Conservation (phyloP, 306 rosid genomes). For the Lagenaria siceraria region DNA sequence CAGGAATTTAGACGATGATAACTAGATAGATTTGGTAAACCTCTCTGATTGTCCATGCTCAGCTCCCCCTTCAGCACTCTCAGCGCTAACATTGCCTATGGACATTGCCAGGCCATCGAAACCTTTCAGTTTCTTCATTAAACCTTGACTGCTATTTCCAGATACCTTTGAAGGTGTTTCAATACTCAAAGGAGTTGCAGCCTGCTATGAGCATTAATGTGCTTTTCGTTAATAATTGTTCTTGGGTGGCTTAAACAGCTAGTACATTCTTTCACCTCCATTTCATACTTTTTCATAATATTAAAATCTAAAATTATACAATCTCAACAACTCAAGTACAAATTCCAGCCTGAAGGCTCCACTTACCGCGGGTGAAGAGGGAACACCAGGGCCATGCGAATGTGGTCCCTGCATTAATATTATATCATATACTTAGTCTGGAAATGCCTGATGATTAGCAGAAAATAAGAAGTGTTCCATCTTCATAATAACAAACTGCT, state of each 20-base stretch:
- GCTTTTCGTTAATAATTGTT: neutral
- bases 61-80: slow-evolving; percentile 44
- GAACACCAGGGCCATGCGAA: slow-evolving; percentile 57
- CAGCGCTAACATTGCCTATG: slow-evolving; percentile 60
- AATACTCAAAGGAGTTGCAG: slow-evolving; percentile 36
- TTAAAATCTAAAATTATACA: neutral
- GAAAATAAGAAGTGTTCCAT: neutral
- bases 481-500: neutral
- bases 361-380: slow-evolving; percentile 70
- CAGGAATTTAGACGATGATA: neutral
- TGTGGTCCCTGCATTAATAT: slow-evolving; percentile 40
- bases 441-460: neutral
- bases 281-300: neutral
- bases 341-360: slow-evolving; percentile 3
- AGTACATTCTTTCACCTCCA: neutral
- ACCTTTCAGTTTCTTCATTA: slow-evolving; percentile 65
- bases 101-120: slow-evolving; percentile 96
- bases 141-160: slow-evolving; percentile 66
- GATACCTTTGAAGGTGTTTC: slow-evolving; percentile 65
- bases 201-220: slow-evolving; percentile 30
- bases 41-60: slow-evolving; percentile 58
- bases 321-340: neutral
- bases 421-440: neutral
- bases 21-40: slow-evolving; percentile 27
- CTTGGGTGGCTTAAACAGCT: neutral